Base-by-base conservation (phyloP, 1,139 yeast genomes). In the Hemisphaericaspora xylofermentans region DNA sequence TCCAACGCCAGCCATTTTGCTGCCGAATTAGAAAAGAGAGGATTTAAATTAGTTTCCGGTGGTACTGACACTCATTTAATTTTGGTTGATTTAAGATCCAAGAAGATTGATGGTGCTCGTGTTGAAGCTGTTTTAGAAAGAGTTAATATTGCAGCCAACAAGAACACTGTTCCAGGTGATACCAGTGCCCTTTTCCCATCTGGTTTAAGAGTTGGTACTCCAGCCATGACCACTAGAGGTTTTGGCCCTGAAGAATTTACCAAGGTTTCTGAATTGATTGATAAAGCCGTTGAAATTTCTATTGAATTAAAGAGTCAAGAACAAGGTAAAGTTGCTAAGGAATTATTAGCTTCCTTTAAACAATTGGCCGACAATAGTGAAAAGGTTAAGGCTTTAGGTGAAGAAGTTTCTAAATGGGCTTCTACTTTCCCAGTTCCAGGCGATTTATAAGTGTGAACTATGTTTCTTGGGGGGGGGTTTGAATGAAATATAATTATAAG, bases 221-320 rank as follows among this genome's bases (percentile, higher is more conserved):
- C 98, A 44, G 97, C 97, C 44, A 91, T 91, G 98, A 86, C 97
- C 49, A 88, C 97, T 40, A 84, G 98, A 74, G 97, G 97, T 22
- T 84, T 91, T 57, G 84, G 85, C 34, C 79, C 78, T 48, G 76
- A 68, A 36, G 97, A 91, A 57, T 91, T 91, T 56, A 80, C 73
- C 50, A 76, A 79, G 60, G 93, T 91, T 44, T 87, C 91, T 21
- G 78, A 75, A 44, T 88, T 80, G 71, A 84, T 91, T 61, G 84
- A 85, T 60, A 71, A 69, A 53, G 95, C 96, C 24, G 94, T 87
- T 46, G 77, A 80, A 21, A 69, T 84, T 48, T 75, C 91, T 15
- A 63, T 74, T 43, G 74, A 71, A 27, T 71, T 85, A 60, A 84
- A 82, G 64, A 54, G 74, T 13, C 68, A 76, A 57, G 88, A 82